A percentile compares a stretch with the other conserved stretches of the same genome.
Evolutionary conservation across 106 monocot species (phyloP).

Genomic region (Dendrobium nobile): DNA sequence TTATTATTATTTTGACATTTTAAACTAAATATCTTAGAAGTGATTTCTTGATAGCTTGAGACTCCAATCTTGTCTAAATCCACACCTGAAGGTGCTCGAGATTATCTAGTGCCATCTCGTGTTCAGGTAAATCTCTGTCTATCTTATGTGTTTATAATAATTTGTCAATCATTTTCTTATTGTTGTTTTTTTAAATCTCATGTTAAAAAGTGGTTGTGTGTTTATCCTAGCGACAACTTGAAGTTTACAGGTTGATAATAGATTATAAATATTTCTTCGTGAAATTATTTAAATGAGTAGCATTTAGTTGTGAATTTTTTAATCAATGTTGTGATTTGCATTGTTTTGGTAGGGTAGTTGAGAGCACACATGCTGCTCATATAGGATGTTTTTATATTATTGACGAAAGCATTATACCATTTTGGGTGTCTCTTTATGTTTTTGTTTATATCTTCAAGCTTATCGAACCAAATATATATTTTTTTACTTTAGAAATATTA

Average conservation of each 20-base stretch:
- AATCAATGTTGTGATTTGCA: not conserved
- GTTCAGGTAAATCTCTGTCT: conserved; percentile 65
- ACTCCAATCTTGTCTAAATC: conserved; percentile 96
- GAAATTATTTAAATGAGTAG: not conserved
- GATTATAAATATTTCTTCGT: not conserved
- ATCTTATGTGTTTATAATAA: not conserved
- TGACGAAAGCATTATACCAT: not conserved
- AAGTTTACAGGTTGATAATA: not conserved
- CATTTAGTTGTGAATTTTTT: not conserved
- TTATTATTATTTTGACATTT: not conserved
- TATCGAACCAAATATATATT: not conserved
- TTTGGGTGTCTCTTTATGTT: not conserved
- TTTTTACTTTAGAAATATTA: not conserved
- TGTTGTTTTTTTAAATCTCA: not conserved
- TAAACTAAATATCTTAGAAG: not conserved
- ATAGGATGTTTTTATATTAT: not conserved
- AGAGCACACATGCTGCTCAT: not conserved
- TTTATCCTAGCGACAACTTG: not conserved
- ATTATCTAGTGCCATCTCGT: conserved; percentile 97
- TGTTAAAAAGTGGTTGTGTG: not conserved
- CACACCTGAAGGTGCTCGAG: conserved; percentile 99
- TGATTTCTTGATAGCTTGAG: conserved; percentile 78
- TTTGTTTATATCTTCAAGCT: not conserved
- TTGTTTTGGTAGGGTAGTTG: not conserved
- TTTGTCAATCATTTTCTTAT: not conserved